Evolutionary conservation across 2,329 filamentous ascomycete genomes (phyloP), one percentile per base, ranked within the genome.

Genomic region (Cephalotrichum gorgonifer): DNA sequence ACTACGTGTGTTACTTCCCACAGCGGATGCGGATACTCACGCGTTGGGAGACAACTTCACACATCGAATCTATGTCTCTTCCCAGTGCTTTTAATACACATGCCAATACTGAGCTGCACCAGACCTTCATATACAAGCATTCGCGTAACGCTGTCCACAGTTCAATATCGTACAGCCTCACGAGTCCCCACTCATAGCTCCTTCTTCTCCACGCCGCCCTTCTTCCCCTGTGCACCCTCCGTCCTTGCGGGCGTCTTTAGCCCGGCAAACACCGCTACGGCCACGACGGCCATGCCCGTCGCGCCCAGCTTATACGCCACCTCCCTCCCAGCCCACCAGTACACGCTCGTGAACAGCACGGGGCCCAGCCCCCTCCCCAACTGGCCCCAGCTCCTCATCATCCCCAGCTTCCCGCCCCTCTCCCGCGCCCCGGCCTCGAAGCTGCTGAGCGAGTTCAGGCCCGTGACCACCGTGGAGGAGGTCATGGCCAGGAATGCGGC

Each of bases 251-350:
- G 86, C 20, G 81, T 74, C 67, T 83, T 87, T 54, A 96, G 66
- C 1, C 77, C 78, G 20, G 78, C 74, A 62, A 95, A 85, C 0
- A 85, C 88, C 23, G 88, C 66, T 11, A 73, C 74, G 42, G 78
- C 76, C 11, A 97, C 90, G 1, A 73, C 79, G 5, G 86, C 65
- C 71, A 97, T 95, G 5, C 88, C 89, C 12, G 79, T 73, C 0
- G 88, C 86, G 4, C 93, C 93, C 57, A 88, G 75, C 1, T 73
- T 74, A 64, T 97, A 98, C 2, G 93, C 93, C 11, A 82, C 75
- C 61, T 94, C 85, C 43, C 93, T 75, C 0, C 93, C 93, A 6
- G 88, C 90, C 93, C 93, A 98, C 93, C 93, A 98, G 69, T 98
- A 98, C 50, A 98, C 73, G 44, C 88, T 88, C 53, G 93, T 97